Evolutionary conservation across 2,329 filamentous ascomycete species (phyloP), one percentile per base, ranked within the genome.

Genomic region (Elsinoe australis): DNA sequence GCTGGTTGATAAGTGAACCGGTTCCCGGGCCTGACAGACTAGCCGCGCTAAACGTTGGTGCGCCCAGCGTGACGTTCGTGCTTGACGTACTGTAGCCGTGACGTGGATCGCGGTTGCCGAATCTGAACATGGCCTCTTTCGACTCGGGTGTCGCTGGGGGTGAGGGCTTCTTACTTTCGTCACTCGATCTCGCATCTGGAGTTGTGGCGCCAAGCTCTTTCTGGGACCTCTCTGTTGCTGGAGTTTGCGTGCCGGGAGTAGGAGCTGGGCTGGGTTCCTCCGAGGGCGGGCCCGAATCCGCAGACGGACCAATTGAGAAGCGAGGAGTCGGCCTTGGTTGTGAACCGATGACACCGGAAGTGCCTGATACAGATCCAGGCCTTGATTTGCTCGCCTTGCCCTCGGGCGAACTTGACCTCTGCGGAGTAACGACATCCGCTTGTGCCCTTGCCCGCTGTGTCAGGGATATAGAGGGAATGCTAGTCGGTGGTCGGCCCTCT

Each of bases 81-180:
- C 72, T 72, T 42, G 62, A 64, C 42, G 55, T 64, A 17, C 61
- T 55, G 50, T 57, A 64, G 9, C 63, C 63, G 76, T 73, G 67
- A 46, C 80, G 76, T 49, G 82, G 76, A 67, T 90, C 87, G 57
- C 84, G 82, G 52, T 80, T 73, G 5, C 82, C 80, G 58, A 95
- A 95, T 49, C 94, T 81, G 56, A 94, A 95, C 55, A 88, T 78
- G 5, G 83, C 76, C 58, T 95, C 88, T 35, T 94, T 75, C 24
- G 79, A 73, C 38, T 78, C 76, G 3, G 81, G 68, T 54, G 82
- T 79, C 54, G 76, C 79, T 19, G 74, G 71, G 55, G 83, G 86
- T 1, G 83, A 81, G 2, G 80, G 78, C 45, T 88, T 81, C 58
- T 83, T 88, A 56, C 79, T 82, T 53, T 87, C 85, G n/a, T 87